Conservation (phyloP, 2,329 filamentous ascomycete genomes). For the Botrytis fabae region DNA sequence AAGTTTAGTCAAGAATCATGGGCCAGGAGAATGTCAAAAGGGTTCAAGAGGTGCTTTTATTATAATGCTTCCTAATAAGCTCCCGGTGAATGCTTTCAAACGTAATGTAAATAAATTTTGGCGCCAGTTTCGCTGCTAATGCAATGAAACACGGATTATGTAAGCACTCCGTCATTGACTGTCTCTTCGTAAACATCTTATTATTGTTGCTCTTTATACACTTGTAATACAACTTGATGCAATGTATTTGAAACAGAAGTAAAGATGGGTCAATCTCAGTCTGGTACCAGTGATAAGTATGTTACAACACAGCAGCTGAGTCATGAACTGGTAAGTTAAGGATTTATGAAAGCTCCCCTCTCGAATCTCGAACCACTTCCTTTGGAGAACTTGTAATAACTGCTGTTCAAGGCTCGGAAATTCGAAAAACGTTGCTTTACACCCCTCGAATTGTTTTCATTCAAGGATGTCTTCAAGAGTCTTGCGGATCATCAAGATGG, state of each 20-base stretch:
- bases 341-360: slow-evolving; percentile 17
- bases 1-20: not conserved
- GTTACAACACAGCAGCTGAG: slow-evolving; percentile 39
- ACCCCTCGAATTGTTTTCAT: slow-evolving; percentile 69
- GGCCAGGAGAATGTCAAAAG: not conserved
- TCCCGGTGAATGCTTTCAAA: not conserved
- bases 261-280: slow-evolving; percentile 42
- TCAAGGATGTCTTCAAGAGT: slow-evolving; percentile 70
- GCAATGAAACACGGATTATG: not conserved
- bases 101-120: not conserved
- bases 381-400: not conserved
- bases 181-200: not conserved
- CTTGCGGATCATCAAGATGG: slow-evolving; percentile 65
- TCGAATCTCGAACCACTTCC: slow-evolving; percentile 1
- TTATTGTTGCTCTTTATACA: not conserved
- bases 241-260: slow-evolving; percentile 4
- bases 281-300: slow-evolving; percentile 32
- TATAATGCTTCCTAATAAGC: not conserved
- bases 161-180: slow-evolving; percentile 10
- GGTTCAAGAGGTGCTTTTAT: not conserved
- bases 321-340: slow-evolving; percentile 38
- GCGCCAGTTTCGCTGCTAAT: not conserved
- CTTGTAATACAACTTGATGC: not conserved
- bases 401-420: slow-evolving; percentile 51
- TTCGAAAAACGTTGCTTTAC: slow-evolving; percentile 73